Base-by-base conservation (phyloP, 2,329 filamentous ascomycete genomes). In the Hypomyces perniciosus region DNA sequence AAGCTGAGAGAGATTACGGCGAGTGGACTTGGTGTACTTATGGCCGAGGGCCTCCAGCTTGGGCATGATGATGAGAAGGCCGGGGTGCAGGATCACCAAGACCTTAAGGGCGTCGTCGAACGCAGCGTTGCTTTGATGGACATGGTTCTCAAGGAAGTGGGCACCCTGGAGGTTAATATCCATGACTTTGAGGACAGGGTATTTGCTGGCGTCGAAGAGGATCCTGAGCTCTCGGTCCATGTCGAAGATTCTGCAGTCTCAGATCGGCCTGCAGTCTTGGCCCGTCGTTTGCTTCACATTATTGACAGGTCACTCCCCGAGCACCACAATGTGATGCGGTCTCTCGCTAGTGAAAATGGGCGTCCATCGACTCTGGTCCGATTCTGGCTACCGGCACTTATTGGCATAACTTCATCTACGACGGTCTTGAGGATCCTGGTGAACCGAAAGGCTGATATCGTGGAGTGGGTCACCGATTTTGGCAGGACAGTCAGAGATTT, bases 81-180 rank as follows among this genome's bases (percentile, higher is more conserved):
- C 38, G 73, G 75, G 47, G 71, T 71, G 66, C 70, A 74, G 48
- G 73, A 75, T 29, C 72, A 74, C 35, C 62, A 66, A 41, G 76
- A 80, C 55, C 77, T 80, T 66, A 93, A 90, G 66, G 81, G 81
- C 34, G 81, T 87, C 8, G 82, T 96, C 20, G 85, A 88, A 57
- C 82, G 85, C 51, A 95, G 87, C 59, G 85, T 96, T 41, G 82
- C 84, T 26, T 72, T 96, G 30, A 95, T 97, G 79, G 88, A 95
- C 61, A 87, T 86, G 61, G 85, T 97, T 20, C 78, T 96, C 5
- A 80, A 79, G 29, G 86, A 90, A 59, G 82, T 88, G 13, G 80
- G 81, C 43, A 73, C 78, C 26, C 68, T 87, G 38, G 83, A 88
- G 44, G 73, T 80, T 31, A 77, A 73, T n/a, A 74, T 84, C 6